phyloP scores from a whole-genome alignment of 305 asterid species.

The Lippia alba region DNA sequence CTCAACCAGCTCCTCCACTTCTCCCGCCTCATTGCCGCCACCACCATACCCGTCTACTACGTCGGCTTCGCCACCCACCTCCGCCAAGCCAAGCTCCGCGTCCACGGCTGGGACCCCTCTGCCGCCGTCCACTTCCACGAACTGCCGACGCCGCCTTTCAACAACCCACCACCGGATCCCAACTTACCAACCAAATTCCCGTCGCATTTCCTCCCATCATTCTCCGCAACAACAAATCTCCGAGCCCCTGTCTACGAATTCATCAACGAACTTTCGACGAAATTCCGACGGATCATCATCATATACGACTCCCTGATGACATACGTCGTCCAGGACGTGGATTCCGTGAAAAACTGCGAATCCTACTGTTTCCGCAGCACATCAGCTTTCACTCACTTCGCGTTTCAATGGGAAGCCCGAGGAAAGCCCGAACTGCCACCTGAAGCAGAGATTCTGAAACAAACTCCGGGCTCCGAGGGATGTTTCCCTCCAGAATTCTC shows the following conservation, averaged over 20 bases:
- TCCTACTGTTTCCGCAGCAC: conserved; percentile 48
- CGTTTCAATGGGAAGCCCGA: too few species aligned
- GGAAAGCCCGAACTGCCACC: too few species aligned
- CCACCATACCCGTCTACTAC: conserved; percentile 37
- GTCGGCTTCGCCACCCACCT: conserved; percentile 46
- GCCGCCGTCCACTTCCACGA: conserved; percentile 49
- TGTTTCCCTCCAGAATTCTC: too few species aligned
- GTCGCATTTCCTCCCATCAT: conserved; percentile 42
- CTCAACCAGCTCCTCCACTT: too few species aligned
- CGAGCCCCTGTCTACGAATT: conserved; percentile 46
- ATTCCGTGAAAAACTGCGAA: conserved; percentile 45
- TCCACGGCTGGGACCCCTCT: conserved; percentile 38
- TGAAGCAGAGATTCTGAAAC: too few species aligned
- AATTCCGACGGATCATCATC: conserved; percentile 37
- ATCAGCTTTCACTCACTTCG: conserved; percentile 44
- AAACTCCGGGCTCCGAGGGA: too few species aligned
- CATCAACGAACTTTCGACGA: conserved; percentile 24
- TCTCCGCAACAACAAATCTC: conserved; percentile 43
- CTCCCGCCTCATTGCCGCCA: too few species aligned
- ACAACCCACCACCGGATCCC: conserved; percentile 50
- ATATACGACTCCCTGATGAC: conserved; percentile 57
- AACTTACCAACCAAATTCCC: conserved; percentile 44
- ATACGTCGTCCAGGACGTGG: conserved; percentile 55
- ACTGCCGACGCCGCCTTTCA: conserved; percentile 34
- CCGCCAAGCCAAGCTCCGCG: conserved; percentile 51